Conservation (phyloP, 306 rosid genomes). For the Styphnolobium japonicum region DNA sequence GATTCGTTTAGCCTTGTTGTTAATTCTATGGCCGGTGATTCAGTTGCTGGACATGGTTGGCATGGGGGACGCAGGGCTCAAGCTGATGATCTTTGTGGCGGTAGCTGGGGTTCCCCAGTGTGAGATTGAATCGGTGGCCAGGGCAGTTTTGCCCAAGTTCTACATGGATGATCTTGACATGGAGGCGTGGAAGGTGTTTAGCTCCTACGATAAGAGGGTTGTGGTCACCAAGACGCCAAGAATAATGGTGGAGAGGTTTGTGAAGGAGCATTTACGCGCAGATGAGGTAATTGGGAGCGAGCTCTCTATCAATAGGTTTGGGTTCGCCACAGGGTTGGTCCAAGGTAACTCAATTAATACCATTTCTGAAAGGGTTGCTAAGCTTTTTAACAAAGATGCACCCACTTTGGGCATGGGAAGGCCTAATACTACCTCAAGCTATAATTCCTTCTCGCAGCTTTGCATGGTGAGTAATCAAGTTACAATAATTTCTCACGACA, state of each 20-base stretch:
- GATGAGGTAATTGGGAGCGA: slow-evolving; percentile 70
- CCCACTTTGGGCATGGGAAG: slow-evolving; percentile 55
- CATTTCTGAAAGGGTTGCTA: slow-evolving; percentile 32
- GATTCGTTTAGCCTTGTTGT: slow-evolving; percentile 62
- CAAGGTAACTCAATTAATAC: not conserved
- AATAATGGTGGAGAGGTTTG: slow-evolving; percentile 80
- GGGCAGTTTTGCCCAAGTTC: slow-evolving; percentile 88
- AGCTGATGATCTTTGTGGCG: slow-evolving; percentile 61
- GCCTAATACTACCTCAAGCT: not conserved
- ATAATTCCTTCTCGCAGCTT: slow-evolving; percentile 37
- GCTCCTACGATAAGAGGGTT: slow-evolving; percentile 39
- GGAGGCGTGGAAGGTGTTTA: slow-evolving; percentile 65
- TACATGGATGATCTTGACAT: slow-evolving; percentile 70
- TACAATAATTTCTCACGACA: not conserved
- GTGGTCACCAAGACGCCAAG: slow-evolving; percentile 70
- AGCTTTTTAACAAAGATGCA: slow-evolving; percentile 29
- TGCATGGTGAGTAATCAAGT: slow-evolving; percentile 52
- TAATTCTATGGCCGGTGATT: slow-evolving; percentile 64
- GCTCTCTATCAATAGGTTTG: slow-evolving; percentile 53
- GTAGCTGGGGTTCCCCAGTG: slow-evolving; percentile 49
- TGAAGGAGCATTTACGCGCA: slow-evolving; percentile 71
- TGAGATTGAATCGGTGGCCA: slow-evolving; percentile 67
- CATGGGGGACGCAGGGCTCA: slow-evolving; percentile 39
- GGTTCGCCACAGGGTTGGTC: slow-evolving; percentile 69
- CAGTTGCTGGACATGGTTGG: slow-evolving; percentile 35